Evolutionary conservation across 495 filamentous ascomycete genomes (phyloP).

Genomic region (Terfezia claveryi): DNA sequence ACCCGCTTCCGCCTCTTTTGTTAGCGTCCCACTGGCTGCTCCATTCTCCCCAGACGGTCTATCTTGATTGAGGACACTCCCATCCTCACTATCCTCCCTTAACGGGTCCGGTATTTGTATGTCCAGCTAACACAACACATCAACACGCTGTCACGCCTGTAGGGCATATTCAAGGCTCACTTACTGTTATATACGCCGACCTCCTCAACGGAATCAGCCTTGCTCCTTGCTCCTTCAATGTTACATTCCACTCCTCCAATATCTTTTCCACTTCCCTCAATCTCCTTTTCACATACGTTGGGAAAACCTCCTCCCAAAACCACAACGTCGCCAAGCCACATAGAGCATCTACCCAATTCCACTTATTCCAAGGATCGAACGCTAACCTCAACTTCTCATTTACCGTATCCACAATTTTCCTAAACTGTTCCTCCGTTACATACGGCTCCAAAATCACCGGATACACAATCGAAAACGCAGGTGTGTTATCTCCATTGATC

Average conservation of each 20-base stretch:
- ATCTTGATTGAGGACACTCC: too few species aligned
- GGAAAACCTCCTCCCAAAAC: slow-evolving; percentile 79
- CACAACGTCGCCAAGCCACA: slow-evolving; percentile 66
- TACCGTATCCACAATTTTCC: slow-evolving; percentile 50
- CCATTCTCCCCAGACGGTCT: too few species aligned
- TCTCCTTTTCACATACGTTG: slow-evolving; percentile 45
- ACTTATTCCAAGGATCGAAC: slow-evolving; percentile 47
- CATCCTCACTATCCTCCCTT: too few species aligned
- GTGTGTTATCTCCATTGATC: slow-evolving; percentile 69
- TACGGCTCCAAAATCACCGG: slow-evolving; percentile 75
- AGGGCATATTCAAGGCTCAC: slow-evolving; percentile 5
- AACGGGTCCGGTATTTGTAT: slow-evolving; percentile 63
- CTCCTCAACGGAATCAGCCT: slow-evolving; percentile 53
- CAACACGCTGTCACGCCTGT: slow-evolving; percentile 5
- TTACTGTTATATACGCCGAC: slow-evolving; percentile 70
- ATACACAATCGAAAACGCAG: slow-evolving; percentile 71
- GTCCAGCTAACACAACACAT: slow-evolving; percentile 32
- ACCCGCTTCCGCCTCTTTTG: too few species aligned
- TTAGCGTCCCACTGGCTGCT: too few species aligned
- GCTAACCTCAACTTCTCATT: slow-evolving; percentile 46
- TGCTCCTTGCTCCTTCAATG: slow-evolving; percentile 32
- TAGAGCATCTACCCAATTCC: slow-evolving; percentile 54
- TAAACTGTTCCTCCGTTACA: slow-evolving; percentile 59
- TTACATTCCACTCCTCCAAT: slow-evolving; percentile 60
- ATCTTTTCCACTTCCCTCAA: slow-evolving; percentile 45